These are phyloP conservation scores for Blepharisma stoltei DNA, from an alignment of 73 alveolate species.

Conservation along the genomic window DNA sequence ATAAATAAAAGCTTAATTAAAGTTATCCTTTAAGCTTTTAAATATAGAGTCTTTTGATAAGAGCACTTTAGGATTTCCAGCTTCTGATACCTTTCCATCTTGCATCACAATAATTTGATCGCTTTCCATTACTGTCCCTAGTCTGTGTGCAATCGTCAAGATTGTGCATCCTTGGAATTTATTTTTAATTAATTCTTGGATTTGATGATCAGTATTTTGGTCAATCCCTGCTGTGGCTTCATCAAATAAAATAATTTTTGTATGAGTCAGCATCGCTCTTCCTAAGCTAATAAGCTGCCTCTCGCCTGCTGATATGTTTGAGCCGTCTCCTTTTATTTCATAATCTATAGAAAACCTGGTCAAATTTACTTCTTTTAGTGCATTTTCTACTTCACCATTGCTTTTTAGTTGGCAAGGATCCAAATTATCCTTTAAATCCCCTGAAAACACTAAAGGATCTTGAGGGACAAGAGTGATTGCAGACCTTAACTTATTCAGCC, in stretches of 20 bases:
- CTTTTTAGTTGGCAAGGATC: constrained; percentile 66
- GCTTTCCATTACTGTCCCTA: constrained; percentile 74
- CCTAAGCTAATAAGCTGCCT: constrained; percentile 70
- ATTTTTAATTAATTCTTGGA: constrained; percentile 57
- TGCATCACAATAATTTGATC: constrained; percentile 71
- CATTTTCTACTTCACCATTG: constrained; percentile 49
- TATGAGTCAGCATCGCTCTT: constrained; percentile 67
- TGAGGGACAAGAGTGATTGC: constrained; percentile 82
- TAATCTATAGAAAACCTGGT: constrained; percentile 23
- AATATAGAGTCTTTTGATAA: constrained; percentile 23
- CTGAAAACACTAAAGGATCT: constrained; percentile 76
- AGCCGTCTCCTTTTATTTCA: constrained; percentile 29
- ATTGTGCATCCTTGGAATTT: constrained; percentile 68
- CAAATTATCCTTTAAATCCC: constrained; percentile 69
- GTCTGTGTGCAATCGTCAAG: constrained; percentile 89
- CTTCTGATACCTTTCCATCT: constrained; percentile 67
- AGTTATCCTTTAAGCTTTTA: neutral
- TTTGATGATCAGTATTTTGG: constrained; percentile 68
- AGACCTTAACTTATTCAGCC: constrained; percentile 68
- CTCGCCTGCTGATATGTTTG: constrained; percentile 73
- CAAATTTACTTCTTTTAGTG: constrained; percentile 53
- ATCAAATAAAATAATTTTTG: constrained; percentile 74
- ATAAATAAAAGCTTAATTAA: too few relatives aligned
- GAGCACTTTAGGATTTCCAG: constrained; percentile 66
- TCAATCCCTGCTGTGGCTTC: constrained; percentile 93